Evolutionary conservation across 2,329 filamentous ascomycete species (phyloP).

Genomic region (Cadophora gregata): DNA sequence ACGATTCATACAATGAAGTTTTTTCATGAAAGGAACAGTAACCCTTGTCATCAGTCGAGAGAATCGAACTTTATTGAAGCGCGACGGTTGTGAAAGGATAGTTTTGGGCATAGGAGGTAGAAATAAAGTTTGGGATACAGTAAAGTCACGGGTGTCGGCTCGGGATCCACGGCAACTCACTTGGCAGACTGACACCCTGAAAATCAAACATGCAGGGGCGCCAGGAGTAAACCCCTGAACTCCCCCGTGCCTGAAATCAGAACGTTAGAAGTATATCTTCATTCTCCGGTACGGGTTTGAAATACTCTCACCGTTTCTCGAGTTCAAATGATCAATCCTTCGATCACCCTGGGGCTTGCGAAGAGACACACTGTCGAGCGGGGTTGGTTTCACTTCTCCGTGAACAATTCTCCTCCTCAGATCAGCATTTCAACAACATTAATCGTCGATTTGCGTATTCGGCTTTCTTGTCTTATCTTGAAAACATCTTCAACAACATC

Average conservation of each 20-base stretch:
- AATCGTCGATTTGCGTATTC: too few species aligned
- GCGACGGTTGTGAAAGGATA: background rate
- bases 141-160: background rate
- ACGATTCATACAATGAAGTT: background rate
- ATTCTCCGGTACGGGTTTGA: too few species aligned
- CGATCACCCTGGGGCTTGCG: too few species aligned
- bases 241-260: background rate
- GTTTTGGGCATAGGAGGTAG: background rate
- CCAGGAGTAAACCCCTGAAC: background rate
- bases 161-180: background rate
- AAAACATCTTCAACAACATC: too few species aligned
- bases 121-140: background rate
- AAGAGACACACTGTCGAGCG: too few species aligned
- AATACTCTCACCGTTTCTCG: too few species aligned
- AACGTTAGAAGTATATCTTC: background rate
- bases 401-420: too few species aligned
- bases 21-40: too few species aligned
- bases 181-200: background rate
- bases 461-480: too few species aligned
- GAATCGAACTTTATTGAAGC: background rate
- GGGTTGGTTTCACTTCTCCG: too few species aligned
- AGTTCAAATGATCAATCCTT: background rate
- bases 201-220: slow-evolving; percentile 1
- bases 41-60: too few species aligned
- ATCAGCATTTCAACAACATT: too few species aligned